These are phyloP conservation scores for Caloboletus firmus DNA, from an alignment of 1,284 basidiomycete genomes.

Conservation along the genomic window DNA sequence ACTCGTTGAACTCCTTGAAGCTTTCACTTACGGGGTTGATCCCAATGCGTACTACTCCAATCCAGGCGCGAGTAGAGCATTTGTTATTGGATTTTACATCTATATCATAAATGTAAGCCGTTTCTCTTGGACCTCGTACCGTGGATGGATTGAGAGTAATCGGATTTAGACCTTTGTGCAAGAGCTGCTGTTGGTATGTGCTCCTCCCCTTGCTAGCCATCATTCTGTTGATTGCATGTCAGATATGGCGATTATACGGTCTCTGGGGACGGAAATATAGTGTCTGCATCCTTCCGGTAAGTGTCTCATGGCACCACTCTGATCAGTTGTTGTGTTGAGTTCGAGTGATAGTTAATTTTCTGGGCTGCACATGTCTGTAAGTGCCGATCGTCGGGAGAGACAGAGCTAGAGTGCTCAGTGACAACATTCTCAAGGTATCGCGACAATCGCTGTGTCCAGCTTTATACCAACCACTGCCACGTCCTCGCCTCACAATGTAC, in stretches of 20 bases:
- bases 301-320: background rate
- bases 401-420: background rate
- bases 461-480: slow-evolving; percentile 13
- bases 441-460: slow-evolving; percentile 16
- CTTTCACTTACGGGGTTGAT: slow-evolving; percentile 10
- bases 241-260: slow-evolving; percentile 28
- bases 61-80: slow-evolving; percentile 4
- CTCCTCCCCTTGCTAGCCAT: background rate
- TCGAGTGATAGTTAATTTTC: slow-evolving; percentile 11
- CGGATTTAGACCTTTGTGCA: slow-evolving; percentile 17
- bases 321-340: background rate
- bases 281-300: slow-evolving; percentile 18
- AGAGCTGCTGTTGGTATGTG: slow-evolving; percentile 19
- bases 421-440: slow-evolving; percentile 11
- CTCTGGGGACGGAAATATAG: slow-evolving; percentile 14
- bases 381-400: slow-evolving; percentile 1
- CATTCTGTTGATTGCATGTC: background rate
- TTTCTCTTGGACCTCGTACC: background rate
- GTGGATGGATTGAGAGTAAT: background rate
- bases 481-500: background rate
- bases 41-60: slow-evolving; percentile 15
- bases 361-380: slow-evolving; percentile 21
- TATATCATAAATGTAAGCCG: slow-evolving; percentile 21
- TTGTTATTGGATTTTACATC: slow-evolving; percentile 18
- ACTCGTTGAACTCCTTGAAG: slow-evolving; percentile 15